These are phyloP conservation scores for Pleurozium schreberi DNA, from an alignment of 225 moss, liverwort and hornwort genomes.

Conservation along the genomic window DNA sequence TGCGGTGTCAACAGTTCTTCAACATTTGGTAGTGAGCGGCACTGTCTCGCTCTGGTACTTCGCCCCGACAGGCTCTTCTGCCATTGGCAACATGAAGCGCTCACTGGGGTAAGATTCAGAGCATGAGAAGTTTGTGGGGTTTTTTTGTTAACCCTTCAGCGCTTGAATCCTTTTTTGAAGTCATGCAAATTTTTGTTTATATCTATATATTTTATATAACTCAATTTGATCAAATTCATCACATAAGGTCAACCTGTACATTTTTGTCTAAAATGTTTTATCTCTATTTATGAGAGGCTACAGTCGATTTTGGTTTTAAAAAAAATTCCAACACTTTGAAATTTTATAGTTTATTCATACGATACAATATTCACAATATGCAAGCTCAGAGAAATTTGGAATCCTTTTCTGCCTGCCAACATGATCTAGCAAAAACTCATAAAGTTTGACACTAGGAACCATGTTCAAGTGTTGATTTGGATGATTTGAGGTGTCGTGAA, in stretches of 20 bases:
- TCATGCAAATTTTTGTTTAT: too few species aligned
- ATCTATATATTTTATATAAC: too few species aligned
- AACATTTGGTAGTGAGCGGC: conserved; percentile 1
- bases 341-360: background rate
- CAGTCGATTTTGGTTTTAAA: rapidly evolving
- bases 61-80: background rate
- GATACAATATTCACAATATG: background rate
- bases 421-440: rapidly evolving
- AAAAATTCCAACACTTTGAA: background rate
- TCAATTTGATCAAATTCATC: too few species aligned
- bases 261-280: too few species aligned
- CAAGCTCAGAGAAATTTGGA: background rate
- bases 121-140: too few species aligned
- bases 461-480: background rate
- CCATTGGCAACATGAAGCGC: background rate
- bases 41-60: conserved; percentile 73
- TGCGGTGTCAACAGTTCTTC: background rate
- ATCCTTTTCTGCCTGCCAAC: background rate
- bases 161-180: too few species aligned
- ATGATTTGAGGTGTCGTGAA: background rate
- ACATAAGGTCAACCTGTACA: too few species aligned
- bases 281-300: too few species aligned
- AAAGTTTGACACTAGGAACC: background rate
- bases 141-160: too few species aligned
- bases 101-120: background rate